These are phyloP conservation scores for Arctium lappa DNA, from an alignment of 129 eudicot genomes.

Conservation along the genomic window DNA sequence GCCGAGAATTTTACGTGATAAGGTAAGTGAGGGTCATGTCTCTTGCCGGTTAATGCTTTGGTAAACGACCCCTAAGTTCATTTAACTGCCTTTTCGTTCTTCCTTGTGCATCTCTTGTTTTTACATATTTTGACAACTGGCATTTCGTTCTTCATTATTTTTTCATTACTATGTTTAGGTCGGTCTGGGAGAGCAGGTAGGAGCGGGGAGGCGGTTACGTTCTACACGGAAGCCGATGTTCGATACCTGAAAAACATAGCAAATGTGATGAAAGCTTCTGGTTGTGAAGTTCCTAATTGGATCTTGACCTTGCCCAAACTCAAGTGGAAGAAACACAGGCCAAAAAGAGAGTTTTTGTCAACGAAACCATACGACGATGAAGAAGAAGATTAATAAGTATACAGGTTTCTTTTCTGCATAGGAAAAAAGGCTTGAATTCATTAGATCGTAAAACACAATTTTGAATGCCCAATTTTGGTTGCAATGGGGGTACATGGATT, in stretches of 20 bases:
- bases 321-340: constrained; percentile 90
- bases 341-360: constrained; percentile 71
- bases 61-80: no score
- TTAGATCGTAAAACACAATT: constrained; percentile 1
- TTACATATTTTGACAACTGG: not conserved
- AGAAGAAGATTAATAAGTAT: constrained; percentile 1
- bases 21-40: no score
- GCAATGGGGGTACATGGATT: not conserved
- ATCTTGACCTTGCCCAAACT: constrained; percentile 62
- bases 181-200: constrained; percentile 97
- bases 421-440: not conserved
- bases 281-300: constrained; percentile 88
- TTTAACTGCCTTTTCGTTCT: no score
- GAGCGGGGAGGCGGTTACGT: constrained; percentile 87
- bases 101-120: no score
- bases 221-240: constrained; percentile 82
- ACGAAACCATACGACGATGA: constrained; percentile 42
- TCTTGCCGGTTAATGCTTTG: no score
- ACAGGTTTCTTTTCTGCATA: not conserved
- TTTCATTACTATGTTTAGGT: constrained; percentile 34
- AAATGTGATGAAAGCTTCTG: constrained; percentile 78
- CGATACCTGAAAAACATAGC: constrained; percentile 76
- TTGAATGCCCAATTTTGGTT: constrained; percentile 11
- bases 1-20: no score
- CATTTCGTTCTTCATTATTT: not conserved